These are phyloP conservation scores for Cryptococcus maquisensis DNA, from an alignment of 1,284 basidiomycete species.

Conservation along the genomic window DNA sequence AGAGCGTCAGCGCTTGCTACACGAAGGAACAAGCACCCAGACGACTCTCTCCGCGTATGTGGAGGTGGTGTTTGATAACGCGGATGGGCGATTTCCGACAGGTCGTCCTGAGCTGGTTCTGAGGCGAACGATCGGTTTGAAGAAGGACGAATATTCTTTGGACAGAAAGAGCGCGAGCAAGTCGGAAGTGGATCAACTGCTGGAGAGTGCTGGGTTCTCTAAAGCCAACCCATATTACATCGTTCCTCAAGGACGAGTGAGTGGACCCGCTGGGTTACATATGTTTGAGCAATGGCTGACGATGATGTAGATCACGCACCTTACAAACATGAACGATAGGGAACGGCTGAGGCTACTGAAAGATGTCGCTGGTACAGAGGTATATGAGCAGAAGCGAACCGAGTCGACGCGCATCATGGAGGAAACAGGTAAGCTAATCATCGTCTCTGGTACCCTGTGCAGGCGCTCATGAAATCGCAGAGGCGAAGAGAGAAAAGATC, in stretches of 20 bases:
- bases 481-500: conserved; percentile 86
- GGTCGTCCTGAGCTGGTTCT: conserved; percentile 78
- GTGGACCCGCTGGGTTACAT: conserved; percentile 36
- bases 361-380: conserved; percentile 96
- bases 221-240: conserved; percentile 99
- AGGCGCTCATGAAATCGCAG: conserved; percentile 34
- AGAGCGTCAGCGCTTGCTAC: conserved; percentile 84
- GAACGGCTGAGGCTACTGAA: conserved; percentile 91
- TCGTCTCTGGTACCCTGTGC: no score
- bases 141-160: conserved; percentile 98
- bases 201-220: conserved; percentile 94
- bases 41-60: conserved; percentile 92
- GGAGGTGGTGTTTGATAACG: conserved; percentile 72
- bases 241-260: conserved; percentile 90
- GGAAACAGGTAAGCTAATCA: conserved; percentile 61
- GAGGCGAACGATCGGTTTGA: conserved; percentile 88
- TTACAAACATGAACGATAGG: conserved; percentile 96
- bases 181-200: conserved; percentile 92
- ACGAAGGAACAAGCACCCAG: conserved; percentile 84
- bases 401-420: conserved; percentile 95
- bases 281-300: background rate
- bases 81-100: conserved; percentile 84
- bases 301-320: conserved; percentile 71
- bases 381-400: conserved; percentile 89
- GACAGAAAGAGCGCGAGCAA: conserved; percentile 89